Base-by-base conservation (phyloP, 164 flowering plant genomes). In the Paratinospora sagittata region DNA sequence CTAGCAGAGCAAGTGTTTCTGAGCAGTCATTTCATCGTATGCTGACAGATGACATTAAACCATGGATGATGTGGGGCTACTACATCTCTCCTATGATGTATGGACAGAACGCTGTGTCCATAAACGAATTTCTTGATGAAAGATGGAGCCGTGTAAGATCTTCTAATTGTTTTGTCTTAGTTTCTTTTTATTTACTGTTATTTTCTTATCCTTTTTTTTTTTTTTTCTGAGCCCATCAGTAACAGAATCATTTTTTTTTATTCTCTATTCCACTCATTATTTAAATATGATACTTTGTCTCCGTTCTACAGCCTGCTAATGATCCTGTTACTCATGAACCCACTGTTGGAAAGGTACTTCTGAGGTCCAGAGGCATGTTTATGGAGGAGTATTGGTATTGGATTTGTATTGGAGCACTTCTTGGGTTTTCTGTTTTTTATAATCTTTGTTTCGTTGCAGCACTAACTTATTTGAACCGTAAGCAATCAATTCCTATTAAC, bases 1-100 rank as follows among this genome's bases (percentile, higher is more conserved):
- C 58, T 52, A 16, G 58, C 58, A 4, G 58, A 11, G 19, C 21
- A 21, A 45, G 39, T 70, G 33, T 33, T 57, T 70, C 47, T 24
- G 39, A 74, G 47, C 45, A 17, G 33, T 49, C 58, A 24, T 47
- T 66, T 63, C 23, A 45, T 71, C 66, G 27, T 49, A 21, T 45
- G 41, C 37, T 49, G 66, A 33, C 84, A 86, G 89, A 86, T 78
- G 85, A 86, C 75, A 81, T 86, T 67, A 24, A 27, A 23, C 80
- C 81, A 64, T 84, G 86, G 86, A 82, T 85, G 89, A 78, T 73
- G 21, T 86, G 86, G 86, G 86, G 80, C n/a, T 83, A 79, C 68
- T 83, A 79, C 65, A n/a, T 76, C 67, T 83, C 86, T 69, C 88
- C 86, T 10, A 83, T 84, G 87, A 82, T 80, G 80, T 84, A 88